phyloP scores from a whole-genome alignment of 1,284 basidiomycete species.

The Melampsora americana region DNA sequence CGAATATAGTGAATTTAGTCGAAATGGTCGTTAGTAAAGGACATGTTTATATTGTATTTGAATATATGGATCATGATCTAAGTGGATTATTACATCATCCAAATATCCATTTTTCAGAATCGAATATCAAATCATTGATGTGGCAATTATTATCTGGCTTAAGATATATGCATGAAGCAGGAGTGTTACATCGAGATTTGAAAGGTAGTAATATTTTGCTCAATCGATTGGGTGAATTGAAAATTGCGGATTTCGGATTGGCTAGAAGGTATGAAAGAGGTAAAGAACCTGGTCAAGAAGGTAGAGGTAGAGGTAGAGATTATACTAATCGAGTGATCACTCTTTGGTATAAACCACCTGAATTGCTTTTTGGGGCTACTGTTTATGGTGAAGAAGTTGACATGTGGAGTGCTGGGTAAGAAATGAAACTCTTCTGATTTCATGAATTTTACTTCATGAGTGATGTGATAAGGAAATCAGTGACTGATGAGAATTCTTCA shows the following conservation, averaged over 20 bases:
- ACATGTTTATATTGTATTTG: slow-evolving; percentile 97
- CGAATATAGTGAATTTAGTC: slow-evolving; percentile 80
- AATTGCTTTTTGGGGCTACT: slow-evolving; percentile 90
- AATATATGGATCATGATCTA: slow-evolving; percentile 99
- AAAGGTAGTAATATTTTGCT: slow-evolving; percentile 98
- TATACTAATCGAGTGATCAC: slow-evolving; percentile 99
- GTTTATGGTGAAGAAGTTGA: slow-evolving; percentile 98
- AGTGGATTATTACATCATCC: slow-evolving; percentile 91
- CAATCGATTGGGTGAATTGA: slow-evolving; percentile 85
- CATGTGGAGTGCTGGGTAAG: slow-evolving; percentile 97
- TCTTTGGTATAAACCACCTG: slow-evolving; percentile 96
- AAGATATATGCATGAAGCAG: slow-evolving; percentile 88
- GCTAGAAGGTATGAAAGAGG: slow-evolving; percentile 72
- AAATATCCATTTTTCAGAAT: slow-evolving; percentile 73
- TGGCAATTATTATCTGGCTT: slow-evolving; percentile 90
- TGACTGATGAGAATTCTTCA: too few species aligned
- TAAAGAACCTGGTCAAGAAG: slow-evolving; percentile 28
- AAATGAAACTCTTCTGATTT: neutral
- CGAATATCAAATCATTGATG: slow-evolving; percentile 90
- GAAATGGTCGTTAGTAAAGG: slow-evolving; percentile 99
- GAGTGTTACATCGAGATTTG: slow-evolving; percentile 95
- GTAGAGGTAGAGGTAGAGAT: slow-evolving; percentile 71
- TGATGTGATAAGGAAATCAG: neutral
- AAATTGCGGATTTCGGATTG: slow-evolving; percentile 96
- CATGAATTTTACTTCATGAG: slow-evolving; percentile 30